Base-by-base conservation (phyloP, 495 filamentous ascomycete genomes). In the Viridothelium virens region DNA sequence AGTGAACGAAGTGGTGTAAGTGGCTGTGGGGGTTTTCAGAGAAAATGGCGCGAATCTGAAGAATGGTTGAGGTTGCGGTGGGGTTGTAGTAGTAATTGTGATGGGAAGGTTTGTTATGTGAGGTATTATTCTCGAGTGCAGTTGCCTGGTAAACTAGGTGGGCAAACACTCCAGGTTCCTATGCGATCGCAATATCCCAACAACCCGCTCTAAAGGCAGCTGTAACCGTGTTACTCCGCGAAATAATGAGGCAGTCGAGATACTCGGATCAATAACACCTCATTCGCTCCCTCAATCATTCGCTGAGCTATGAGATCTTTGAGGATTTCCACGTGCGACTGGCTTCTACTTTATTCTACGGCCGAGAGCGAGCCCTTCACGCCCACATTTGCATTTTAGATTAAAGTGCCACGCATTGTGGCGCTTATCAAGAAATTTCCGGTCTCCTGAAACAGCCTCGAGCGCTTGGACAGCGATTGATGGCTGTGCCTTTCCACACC, bases 91-190 rank as follows among this genome's bases (percentile, higher is more conserved):
- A 5, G 53, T 59, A 18, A 31, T 59, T 18, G 53, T 34, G 31
- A 31, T 34, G 7, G 53, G 53, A 31, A 59, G 53, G 53, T 59
- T 59, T 59, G 53, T 59, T 59, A 44, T 44, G 53, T 59, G 53
- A 59, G 53, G 53, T 59, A 59, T 59, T 59, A 59, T 59, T 18
- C 53, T 36, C 53, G 53, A 59, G 25, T 59, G 53, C 31, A 59
- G 53, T 59, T 59, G 53, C 53, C 53, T 59, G 53, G 53, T 10
- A 31, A 33, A 4, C 53, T 9, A 5, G 36, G 7, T 59, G n/a
- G 7, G 31, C 25, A 44, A 44, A n/a, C 31, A 3, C 53, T 59
- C 31, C 36, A 25, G 25, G 25, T 25, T 25, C 25, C 25, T 25
- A 25, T 25, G 25, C 25, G 25, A 25, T 25, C 25, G 25, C 25